phyloP scores from a whole-genome alignment of 2,329 filamentous ascomycete genomes.

The Beauveria bassiana region DNA sequence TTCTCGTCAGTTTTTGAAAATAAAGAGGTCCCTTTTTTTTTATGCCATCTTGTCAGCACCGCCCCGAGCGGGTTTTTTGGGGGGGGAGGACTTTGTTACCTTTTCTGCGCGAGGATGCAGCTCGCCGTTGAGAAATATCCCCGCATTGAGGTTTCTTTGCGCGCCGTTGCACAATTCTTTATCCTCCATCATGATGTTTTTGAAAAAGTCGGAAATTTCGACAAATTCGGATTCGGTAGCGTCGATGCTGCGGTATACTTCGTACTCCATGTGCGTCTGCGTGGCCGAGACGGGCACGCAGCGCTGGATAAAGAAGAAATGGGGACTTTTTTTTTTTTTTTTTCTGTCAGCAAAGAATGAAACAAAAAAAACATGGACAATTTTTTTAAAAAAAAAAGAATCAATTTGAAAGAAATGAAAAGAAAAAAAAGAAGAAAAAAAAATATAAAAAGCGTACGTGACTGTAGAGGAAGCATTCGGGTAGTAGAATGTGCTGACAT shows the following conservation, averaged over 20 bases:
- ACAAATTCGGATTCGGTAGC: conserved; percentile 39
- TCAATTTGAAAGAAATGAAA: too few relatives aligned
- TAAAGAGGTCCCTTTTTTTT: conserved; percentile 36
- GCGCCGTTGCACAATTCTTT: conserved; percentile 41
- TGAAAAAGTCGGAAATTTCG: conserved; percentile 39
- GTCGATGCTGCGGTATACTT: conserved; percentile 42
- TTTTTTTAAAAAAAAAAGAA: too few relatives aligned
- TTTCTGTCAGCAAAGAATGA: not conserved
- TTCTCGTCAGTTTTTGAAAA: conserved; percentile 25
- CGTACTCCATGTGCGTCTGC: conserved; percentile 38
- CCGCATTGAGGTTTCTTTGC: conserved; percentile 42
- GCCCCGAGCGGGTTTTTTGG: too few relatives aligned
- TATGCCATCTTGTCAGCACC: not conserved
- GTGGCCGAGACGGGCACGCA: conserved; percentile 38
- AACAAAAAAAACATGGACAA: not conserved
- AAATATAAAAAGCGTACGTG: conserved; percentile 25
- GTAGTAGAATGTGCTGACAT: conserved; percentile 31
- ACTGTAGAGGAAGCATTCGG: conserved; percentile 31
- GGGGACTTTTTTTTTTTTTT: conserved; percentile 22
- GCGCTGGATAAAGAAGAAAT: conserved; percentile 45
- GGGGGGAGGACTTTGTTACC: not conserved
- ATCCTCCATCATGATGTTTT: conserved; percentile 44
- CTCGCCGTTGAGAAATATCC: conserved; percentile 43
- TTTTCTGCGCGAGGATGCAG: conserved; percentile 45
- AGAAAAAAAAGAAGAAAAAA: not conserved